Evolutionary conservation across 768 basidiomycete genomes (phyloP).

Genomic region (Lactifluus subvellereus): DNA sequence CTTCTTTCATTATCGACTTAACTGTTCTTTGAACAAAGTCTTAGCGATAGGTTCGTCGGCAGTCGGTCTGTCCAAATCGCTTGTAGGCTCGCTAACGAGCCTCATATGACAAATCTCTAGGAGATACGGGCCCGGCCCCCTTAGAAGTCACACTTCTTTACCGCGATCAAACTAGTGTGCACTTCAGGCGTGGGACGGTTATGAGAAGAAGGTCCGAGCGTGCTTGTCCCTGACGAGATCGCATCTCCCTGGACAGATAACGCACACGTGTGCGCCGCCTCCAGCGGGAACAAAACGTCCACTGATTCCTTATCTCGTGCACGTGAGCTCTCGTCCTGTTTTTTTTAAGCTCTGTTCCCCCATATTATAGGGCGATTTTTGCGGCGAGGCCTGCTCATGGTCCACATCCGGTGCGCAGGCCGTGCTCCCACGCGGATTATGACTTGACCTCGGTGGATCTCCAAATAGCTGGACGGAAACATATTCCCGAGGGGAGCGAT

Average conservation of each 20-base stretch:
- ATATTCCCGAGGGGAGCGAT: neutral
- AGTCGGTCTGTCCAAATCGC: neutral
- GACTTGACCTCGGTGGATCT: neutral
- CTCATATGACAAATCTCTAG: neutral
- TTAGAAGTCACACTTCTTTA: neutral
- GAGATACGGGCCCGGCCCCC: neutral
- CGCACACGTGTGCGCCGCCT: neutral
- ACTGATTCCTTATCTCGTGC: neutral
- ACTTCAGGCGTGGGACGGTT: neutral
- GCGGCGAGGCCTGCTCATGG: too few species aligned
- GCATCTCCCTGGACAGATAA: neutral
- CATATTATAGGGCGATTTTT: neutral
- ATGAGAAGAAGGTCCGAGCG: neutral
- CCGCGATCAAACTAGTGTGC: neutral
- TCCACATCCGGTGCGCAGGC: neutral
- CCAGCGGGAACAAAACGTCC: neutral
- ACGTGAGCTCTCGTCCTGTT: neutral
- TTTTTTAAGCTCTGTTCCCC: neutral
- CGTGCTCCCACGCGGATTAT: neutral
- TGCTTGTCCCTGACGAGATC: neutral
- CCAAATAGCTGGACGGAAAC: neutral
- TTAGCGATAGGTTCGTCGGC: neutral
- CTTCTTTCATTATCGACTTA: neutral
- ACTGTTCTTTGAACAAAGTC: neutral
- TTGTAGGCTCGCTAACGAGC: neutral